Base-by-base conservation (phyloP, 352 stramenopile species). In the Elongisporangium anandrum region DNA sequence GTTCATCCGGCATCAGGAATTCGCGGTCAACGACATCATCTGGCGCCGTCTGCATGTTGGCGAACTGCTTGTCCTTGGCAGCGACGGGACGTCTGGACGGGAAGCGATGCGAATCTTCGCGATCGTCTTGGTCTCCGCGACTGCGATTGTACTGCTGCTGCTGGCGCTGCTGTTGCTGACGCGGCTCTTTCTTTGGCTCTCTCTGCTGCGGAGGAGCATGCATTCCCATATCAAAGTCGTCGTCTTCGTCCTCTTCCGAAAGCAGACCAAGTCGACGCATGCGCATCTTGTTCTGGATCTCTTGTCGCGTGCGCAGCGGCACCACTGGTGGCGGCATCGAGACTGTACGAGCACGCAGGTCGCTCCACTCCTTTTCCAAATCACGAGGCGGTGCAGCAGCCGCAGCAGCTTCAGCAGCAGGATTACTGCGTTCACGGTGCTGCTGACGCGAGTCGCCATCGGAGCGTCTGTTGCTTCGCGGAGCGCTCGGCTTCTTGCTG, bases 1-100 rank as follows among this genome's bases (percentile, higher is more conserved):
- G 84, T 60, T 94, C 79, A 56, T 94, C 84, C 3, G 84, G 84
- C 45, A 90, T 76, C 10, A 90, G 56, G 49, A 87, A 91, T 53
- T 88, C 83, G 47, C 83, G 81, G 45, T 93, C 70, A 8, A 88
- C 61, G 4, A 91, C 81, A 26, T 79, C 67, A 6, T 93, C 83
- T 0, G 83, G 79, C 13, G 83, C 77, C 21, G 62, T 68, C 38
- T 77, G 63, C 52, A 91, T 67, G 50, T 82, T 82, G 9, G 79
- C 87, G 55, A 93, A 93, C 64, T 81, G 79, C 64, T 93, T 93
- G 23, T 82, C 69, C 45, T 79, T 77, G 29, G 76, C 71, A 0
- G 73, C 61, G 16, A 86, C 73, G 0, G 71, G 70, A 48, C 76
- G 66, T 63, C 76, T 69, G 5, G 66, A 51, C 3, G 74, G 66